Percentiles rank a stretch among this genome's conserved stretches.
Conservation (phyloP, 208 protist species). For the Perkinsela sp. region DNA sequence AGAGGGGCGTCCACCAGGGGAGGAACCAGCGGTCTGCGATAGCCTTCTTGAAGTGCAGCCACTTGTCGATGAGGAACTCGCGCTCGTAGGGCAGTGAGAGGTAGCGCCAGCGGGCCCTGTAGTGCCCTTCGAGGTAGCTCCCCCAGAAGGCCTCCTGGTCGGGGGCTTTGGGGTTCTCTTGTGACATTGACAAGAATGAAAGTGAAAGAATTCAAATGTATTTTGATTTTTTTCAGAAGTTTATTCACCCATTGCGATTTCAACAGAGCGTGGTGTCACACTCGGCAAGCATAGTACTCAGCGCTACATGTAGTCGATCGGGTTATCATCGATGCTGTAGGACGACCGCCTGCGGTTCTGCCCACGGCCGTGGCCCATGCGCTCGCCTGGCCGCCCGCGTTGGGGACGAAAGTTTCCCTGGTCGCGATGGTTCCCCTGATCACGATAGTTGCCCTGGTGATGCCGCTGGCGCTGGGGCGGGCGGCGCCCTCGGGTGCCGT, state of each 20-base stretch:
- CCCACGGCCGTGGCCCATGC: background rate
- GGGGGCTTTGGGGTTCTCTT: no score
- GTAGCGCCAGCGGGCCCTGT: slow-evolving; percentile 50
- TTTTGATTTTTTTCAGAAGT: no score
- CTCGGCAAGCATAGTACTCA: no score
- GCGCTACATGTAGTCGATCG: background rate
- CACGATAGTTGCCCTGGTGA: background rate
- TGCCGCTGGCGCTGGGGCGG: background rate
- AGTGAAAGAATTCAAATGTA: no score
- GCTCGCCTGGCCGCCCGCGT: no score
- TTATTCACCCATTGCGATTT: no score
- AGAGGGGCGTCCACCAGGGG: slow-evolving; percentile 53
- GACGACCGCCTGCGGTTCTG: background rate
- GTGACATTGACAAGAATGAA: no score
- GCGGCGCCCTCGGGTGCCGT: background rate
- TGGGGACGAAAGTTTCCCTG: background rate
- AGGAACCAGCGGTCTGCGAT: slow-evolving; percentile 46
- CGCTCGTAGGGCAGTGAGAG: slow-evolving; percentile 55
- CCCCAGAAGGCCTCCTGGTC: slow-evolving; percentile 27
- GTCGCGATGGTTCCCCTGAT: background rate
- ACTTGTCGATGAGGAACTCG: slow-evolving; percentile 34
- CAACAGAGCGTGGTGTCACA: no score
- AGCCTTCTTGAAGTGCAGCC: slow-evolving; percentile 34
- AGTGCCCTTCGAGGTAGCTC: slow-evolving; percentile 63
- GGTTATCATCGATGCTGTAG: background rate